phyloP scores from a whole-genome alignment of 306 rosid genomes.

The Herpetospermum pedunculosum region DNA sequence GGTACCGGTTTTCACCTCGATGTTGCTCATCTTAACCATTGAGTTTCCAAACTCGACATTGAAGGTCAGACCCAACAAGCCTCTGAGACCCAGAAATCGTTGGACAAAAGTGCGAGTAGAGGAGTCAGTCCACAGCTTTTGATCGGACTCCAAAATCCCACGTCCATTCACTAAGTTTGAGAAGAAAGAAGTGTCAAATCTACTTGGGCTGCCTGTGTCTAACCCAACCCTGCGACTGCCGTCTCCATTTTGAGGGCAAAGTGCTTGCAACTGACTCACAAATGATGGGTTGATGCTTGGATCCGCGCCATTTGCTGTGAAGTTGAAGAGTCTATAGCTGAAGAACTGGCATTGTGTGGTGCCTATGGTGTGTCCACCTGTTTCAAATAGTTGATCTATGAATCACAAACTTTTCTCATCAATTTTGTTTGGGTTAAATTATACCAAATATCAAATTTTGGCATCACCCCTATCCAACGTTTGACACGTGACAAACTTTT shows the following conservation, averaged over 20 bases:
- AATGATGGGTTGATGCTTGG: background rate
- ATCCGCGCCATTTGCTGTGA: background rate
- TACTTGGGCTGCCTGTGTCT: background rate
- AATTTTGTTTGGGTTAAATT: no score
- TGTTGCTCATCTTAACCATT: slow-evolving; percentile 8
- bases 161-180: slow-evolving; percentile 3
- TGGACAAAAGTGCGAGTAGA: slow-evolving; percentile 3
- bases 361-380: slow-evolving; percentile 11
- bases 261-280: background rate
- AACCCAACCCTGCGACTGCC: background rate
- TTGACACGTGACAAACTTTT: no score
- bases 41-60: background rate
- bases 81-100: background rate
- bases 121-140: slow-evolving; percentile 4
- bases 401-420: background rate
- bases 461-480: no score
- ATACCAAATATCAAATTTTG: no score
- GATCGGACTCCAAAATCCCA: slow-evolving; percentile 7
- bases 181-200: background rate
- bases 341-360: slow-evolving; percentile 1
- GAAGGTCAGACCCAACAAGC: background rate
- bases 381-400: background rate
- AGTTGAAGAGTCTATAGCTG: slow-evolving; percentile 1
- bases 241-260: slow-evolving; percentile 8
- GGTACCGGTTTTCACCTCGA: background rate